Conservation (phyloP, 495 filamentous ascomycete genomes). For the Sabuloglossum arenarium region DNA sequence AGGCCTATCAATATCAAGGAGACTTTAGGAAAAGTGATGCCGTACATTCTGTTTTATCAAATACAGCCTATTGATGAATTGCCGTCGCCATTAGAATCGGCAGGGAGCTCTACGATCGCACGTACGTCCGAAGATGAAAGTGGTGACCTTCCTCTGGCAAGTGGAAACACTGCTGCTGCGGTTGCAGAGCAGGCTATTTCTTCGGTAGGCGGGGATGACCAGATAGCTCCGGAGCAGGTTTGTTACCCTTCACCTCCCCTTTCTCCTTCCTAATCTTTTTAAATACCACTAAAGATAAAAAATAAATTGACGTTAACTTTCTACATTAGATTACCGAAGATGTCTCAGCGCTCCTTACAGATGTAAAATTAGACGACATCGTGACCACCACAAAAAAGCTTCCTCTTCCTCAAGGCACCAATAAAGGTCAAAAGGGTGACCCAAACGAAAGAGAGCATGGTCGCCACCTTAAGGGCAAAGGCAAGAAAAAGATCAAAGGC, state of each 20-base stretch:
- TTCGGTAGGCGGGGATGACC: not conserved
- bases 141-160: not conserved
- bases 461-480: not conserved
- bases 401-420: not conserved
- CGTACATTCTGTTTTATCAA: conserved; percentile 90
- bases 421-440: not conserved
- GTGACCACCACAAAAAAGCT: not conserved
- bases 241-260: not conserved
- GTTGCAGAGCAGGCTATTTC: not conserved
- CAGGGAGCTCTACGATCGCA: not conserved
- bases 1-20: conserved; percentile 56
- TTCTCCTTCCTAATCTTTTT: not conserved
- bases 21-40: conserved; percentile 60
- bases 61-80: conserved; percentile 60
- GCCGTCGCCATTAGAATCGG: not conserved
- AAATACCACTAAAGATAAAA: not conserved
- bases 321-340: not conserved
- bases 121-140: not conserved
- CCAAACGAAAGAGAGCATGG: not conserved
- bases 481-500: not conserved
- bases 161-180: not conserved
- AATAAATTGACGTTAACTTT: not conserved
- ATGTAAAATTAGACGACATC: not conserved
- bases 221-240: not conserved
- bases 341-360: not conserved